Conservation (phyloP, 352 stramenopile species). For the Phytophthora brassicae region DNA sequence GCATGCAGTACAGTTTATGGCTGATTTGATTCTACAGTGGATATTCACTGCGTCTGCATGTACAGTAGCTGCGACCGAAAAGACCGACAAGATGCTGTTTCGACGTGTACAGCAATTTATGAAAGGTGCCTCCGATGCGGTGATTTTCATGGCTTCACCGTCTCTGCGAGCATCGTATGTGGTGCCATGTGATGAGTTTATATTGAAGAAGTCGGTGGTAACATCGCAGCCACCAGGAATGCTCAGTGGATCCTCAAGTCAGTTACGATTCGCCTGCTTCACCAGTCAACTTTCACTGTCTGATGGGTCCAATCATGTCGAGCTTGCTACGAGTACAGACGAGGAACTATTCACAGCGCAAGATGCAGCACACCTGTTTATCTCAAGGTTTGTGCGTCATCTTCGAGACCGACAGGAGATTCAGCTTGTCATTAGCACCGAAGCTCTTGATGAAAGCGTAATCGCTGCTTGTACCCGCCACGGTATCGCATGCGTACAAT, state of each 20-base stretch:
- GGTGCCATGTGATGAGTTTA: conserved; percentile 43
- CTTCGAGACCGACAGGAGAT: conserved; percentile 31
- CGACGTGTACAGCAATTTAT: conserved; percentile 38
- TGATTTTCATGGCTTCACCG: conserved; percentile 41
- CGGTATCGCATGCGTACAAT: conserved; percentile 62
- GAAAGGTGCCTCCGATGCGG: conserved; percentile 28
- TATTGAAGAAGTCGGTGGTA: conserved; percentile 57
- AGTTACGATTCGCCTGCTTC: conserved; percentile 48
- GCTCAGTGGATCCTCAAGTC: conserved; percentile 3
- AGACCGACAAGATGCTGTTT: conserved; percentile 21
- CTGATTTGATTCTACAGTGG: conserved; percentile 52
- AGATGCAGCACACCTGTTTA: conserved; percentile 26
- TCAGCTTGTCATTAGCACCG: conserved; percentile 48
- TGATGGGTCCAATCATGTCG: conserved; percentile 41
- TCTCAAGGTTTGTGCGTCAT: conserved; percentile 29
- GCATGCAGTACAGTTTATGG: conserved; percentile 30
- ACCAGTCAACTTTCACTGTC: conserved; percentile 36
- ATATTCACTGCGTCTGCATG: conserved; percentile 31
- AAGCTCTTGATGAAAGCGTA: conserved; percentile 47
- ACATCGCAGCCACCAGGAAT: conserved; percentile 41
- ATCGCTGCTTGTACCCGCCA: conserved; percentile 45
- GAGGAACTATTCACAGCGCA: conserved; percentile 32
- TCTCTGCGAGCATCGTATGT: conserved; percentile 41
- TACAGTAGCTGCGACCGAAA: background rate
- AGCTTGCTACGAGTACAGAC: conserved; percentile 22